phyloP scores from a whole-genome alignment of 306 rosid species.

The Trichosanthes truncata region DNA sequence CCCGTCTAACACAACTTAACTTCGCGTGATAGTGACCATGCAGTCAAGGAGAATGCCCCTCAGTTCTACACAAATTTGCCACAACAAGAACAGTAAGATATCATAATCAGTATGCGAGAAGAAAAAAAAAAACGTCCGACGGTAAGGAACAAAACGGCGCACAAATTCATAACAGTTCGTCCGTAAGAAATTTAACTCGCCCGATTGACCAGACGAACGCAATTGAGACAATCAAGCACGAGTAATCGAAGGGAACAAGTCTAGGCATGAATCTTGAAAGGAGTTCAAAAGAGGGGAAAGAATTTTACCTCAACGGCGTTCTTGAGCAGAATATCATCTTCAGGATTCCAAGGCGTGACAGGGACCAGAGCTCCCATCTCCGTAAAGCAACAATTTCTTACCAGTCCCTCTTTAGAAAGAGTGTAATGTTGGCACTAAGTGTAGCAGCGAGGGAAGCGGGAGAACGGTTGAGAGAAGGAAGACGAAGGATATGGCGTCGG shows the following conservation, averaged over 20 bases:
- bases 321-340: slow-evolving; percentile 75
- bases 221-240: neutral
- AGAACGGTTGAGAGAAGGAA: neutral
- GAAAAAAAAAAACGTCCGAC: neutral
- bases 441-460: neutral
- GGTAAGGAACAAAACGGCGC: neutral
- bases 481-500: neutral
- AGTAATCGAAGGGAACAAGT: neutral
- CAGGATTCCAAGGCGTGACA: slow-evolving; percentile 45
- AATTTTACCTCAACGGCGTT: slow-evolving; percentile 76
- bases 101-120: neutral
- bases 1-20: neutral
- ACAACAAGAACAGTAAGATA: neutral
- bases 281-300: neutral
- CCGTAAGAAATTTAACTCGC: neutral
- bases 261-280: neutral
- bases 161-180: neutral
- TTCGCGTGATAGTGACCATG: neutral
- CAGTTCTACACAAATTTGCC: neutral
- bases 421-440: neutral
- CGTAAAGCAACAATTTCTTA: neutral
- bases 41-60: neutral
- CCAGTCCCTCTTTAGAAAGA: neutral
- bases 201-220: neutral
- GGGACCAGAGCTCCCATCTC: slow-evolving; percentile 75